Conservation (phyloP, 352 stramenopile species). For the Pythium dissotocum region DNA sequence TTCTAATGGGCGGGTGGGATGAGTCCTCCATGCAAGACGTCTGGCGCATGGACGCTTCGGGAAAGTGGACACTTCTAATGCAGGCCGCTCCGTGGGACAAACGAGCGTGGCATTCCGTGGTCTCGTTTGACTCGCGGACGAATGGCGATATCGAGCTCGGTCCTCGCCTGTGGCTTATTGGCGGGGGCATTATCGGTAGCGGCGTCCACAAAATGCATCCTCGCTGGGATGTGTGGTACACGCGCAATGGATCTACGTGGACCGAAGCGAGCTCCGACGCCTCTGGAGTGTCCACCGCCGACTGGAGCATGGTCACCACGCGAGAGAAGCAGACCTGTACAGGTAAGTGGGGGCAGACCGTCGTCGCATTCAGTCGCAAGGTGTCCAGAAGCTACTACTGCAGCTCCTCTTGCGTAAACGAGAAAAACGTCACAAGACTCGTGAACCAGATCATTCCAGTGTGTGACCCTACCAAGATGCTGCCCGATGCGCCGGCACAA, state of each 20-base stretch:
- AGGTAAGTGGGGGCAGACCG: slow-evolving; percentile 73
- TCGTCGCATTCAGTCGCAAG: slow-evolving; percentile 53
- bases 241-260: slow-evolving; percentile 63
- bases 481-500: slow-evolving; percentile 39
- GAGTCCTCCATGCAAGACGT: slow-evolving; percentile 69
- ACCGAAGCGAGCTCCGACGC: slow-evolving; percentile 57
- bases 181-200: slow-evolving; percentile 69
- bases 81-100: slow-evolving; percentile 54
- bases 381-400: slow-evolving; percentile 63
- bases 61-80: slow-evolving; percentile 39
- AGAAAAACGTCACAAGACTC: slow-evolving; percentile 45
- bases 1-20: slow-evolving; percentile 69
- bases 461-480: slow-evolving; percentile 39
- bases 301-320: slow-evolving; percentile 71
- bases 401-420: slow-evolving; percentile 46
- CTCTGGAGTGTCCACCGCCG: slow-evolving; percentile 66
- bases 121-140: slow-evolving; percentile 75
- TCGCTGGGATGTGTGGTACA: slow-evolving; percentile 75
- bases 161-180: slow-evolving; percentile 71
- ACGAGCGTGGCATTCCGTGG: slow-evolving; percentile 71
- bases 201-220: slow-evolving; percentile 74
- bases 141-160: slow-evolving; percentile 60
- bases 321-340: slow-evolving; percentile 50
- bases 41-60: slow-evolving; percentile 57
- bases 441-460: slow-evolving; percentile 64